Percentiles rank a stretch among this genome's conserved stretches.
Evolutionary conservation across 306 rosid genomes (phyloP).

Genomic region (Astragalus glycyphyllos): DNA sequence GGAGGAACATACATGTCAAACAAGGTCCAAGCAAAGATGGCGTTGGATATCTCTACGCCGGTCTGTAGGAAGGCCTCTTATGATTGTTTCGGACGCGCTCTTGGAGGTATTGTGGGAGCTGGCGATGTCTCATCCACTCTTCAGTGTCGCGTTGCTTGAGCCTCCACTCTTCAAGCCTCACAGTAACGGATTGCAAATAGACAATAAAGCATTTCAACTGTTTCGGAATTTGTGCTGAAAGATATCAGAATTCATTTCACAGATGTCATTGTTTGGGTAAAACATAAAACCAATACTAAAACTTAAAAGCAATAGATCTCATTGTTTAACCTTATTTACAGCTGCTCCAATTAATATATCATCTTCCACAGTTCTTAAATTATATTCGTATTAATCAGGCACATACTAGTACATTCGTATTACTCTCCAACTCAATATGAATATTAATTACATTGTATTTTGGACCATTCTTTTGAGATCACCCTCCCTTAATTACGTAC

Average conservation of each 20-base stretch:
- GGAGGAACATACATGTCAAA: slow-evolving; percentile 72
- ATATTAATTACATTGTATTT: too few species aligned
- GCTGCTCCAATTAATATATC: too few species aligned
- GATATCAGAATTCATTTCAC: slow-evolving; percentile 16
- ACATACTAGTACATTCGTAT: too few species aligned
- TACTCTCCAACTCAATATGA: too few species aligned
- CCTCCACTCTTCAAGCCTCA: slow-evolving; percentile 97
- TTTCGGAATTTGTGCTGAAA: slow-evolving; percentile 4
- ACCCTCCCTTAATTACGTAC: too few species aligned
- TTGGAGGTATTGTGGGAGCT: slow-evolving; percentile 72
- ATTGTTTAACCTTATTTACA: too few species aligned
- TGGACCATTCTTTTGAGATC: too few species aligned
- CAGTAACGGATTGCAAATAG: slow-evolving; percentile 85
- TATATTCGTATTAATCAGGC: too few species aligned
- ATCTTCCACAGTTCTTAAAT: too few species aligned
- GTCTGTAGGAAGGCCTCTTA: slow-evolving; percentile 72
- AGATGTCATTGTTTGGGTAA: slow-evolving; percentile 7
- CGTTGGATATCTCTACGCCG: slow-evolving; percentile 88
- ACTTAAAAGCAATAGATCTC: neutral
- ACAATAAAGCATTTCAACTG: neutral
- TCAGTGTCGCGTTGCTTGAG: slow-evolving; percentile 88
- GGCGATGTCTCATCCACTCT: slow-evolving; percentile 95
- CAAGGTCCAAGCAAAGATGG: slow-evolving; percentile 88
- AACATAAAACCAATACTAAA: neutral
- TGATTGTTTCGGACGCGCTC: slow-evolving; percentile 74